phyloP scores from a whole-genome alignment of 75 land plant genomes.

The Cupressus sempervirens region DNA sequence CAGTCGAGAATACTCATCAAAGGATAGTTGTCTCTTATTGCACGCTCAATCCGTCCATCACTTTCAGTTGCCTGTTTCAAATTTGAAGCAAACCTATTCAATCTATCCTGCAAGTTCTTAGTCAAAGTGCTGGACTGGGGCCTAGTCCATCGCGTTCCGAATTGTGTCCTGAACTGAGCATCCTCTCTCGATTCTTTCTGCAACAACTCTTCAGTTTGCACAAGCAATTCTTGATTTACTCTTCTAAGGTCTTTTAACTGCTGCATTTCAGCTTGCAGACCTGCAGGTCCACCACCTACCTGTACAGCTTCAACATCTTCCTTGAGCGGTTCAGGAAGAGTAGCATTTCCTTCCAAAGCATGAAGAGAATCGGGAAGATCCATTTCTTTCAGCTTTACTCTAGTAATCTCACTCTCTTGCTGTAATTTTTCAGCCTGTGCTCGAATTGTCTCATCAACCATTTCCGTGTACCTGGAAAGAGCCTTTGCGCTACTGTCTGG shows the following conservation, averaged over 20 bases:
- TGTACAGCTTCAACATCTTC: conserved; percentile 97
- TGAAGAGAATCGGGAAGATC: conserved; percentile 91
- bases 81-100: conserved; percentile 88
- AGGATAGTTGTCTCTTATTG: conserved; percentile 65
- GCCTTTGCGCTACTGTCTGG: conserved; percentile 95
- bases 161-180: conserved; percentile 84
- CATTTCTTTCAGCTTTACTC: conserved; percentile 93
- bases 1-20: conserved; percentile 83
- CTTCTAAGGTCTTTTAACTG: conserved; percentile 90
- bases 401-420: conserved; percentile 87
- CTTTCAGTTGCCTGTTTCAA: conserved; percentile 94
- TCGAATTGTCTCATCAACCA: conserved; percentile 93
- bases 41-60: conserved; percentile 90
- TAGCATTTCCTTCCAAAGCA: conserved; percentile 75
- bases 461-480: conserved; percentile 93
- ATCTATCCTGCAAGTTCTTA: conserved; percentile 82
- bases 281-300: conserved; percentile 84
- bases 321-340: conserved; percentile 71
- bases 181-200: conserved; percentile 94
- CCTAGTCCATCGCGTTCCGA: conserved; percentile 94
- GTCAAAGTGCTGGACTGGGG: conserved; percentile 95
- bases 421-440: conserved; percentile 90
- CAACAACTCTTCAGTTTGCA: conserved; percentile 86
- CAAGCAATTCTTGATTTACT: conserved; percentile 87
- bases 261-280: conserved; percentile 79